Conservation (phyloP, 192 early-diverging fungal species). For the Rhizophagus clarus region DNA sequence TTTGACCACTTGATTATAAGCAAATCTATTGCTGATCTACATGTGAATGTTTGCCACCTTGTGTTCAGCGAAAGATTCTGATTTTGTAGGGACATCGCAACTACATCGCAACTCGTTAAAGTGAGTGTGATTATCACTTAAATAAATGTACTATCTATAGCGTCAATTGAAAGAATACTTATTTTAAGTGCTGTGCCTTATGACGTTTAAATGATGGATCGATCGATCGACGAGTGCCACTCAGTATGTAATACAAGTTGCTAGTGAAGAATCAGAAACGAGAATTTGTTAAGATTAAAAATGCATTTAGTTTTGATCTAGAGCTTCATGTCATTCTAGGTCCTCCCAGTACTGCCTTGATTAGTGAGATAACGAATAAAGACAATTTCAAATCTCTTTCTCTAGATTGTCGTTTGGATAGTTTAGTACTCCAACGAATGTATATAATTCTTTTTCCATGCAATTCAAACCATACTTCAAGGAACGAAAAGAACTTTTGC, state of each 20-base stretch:
- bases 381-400: slow-evolving; percentile 16
- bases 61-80: no score
- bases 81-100: no score
- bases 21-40: no score
- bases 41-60: no score
- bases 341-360: slow-evolving; percentile 6
- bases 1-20: no score
- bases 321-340: slow-evolving; percentile 14
- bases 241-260: slow-evolving; percentile 7
- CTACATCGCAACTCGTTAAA: no score
- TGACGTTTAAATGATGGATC: no score
- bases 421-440: background rate
- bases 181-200: no score
- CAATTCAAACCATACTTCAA: slow-evolving; percentile 24
- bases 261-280: background rate
- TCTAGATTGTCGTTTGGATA: slow-evolving; percentile 9
- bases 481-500: background rate
- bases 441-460: slow-evolving; percentile 1
- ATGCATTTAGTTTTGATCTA: slow-evolving; percentile 14
- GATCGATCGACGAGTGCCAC: no score
- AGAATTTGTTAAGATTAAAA: slow-evolving; percentile 10
- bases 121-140: no score
- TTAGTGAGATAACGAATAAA: slow-evolving; percentile 11
- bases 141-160: no score
- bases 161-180: no score